Conservation (phyloP, 257 asterid genomes). For the Solanum neorickii region DNA sequence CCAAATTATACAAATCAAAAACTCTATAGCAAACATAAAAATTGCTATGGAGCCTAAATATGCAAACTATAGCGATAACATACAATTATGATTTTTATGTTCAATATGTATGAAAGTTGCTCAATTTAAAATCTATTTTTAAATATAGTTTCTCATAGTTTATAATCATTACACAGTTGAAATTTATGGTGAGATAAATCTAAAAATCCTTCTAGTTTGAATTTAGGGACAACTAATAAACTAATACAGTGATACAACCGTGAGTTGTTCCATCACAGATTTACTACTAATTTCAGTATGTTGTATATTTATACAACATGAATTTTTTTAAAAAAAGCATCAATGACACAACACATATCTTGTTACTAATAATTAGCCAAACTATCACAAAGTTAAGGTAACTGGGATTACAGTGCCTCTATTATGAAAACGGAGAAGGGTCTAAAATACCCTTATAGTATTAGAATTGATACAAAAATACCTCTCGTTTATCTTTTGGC, state of each 20-base stretch:
- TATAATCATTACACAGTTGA: not conserved
- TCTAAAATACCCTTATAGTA: no score
- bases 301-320: not conserved
- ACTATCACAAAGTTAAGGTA: not conserved
- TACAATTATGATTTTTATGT: no score
- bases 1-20: no score
- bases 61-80: no score
- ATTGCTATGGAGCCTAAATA: no score
- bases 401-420: not conserved
- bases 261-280: not conserved
- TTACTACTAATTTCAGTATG: not conserved
- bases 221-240: not conserved
- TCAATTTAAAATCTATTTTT: no score
- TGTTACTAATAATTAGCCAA: not conserved
- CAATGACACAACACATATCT: not conserved
- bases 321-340: not conserved
- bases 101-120: no score
- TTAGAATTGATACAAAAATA: no score
- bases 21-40: no score
- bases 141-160: not conserved
- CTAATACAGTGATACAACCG: not conserved
- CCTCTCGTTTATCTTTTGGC: no score
- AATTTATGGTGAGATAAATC: no score
- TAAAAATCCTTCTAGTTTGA: not conserved
- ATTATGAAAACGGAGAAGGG: not conserved